Conservation (phyloP, 345 rosid species). For the Eucalyptus regnans region DNA sequence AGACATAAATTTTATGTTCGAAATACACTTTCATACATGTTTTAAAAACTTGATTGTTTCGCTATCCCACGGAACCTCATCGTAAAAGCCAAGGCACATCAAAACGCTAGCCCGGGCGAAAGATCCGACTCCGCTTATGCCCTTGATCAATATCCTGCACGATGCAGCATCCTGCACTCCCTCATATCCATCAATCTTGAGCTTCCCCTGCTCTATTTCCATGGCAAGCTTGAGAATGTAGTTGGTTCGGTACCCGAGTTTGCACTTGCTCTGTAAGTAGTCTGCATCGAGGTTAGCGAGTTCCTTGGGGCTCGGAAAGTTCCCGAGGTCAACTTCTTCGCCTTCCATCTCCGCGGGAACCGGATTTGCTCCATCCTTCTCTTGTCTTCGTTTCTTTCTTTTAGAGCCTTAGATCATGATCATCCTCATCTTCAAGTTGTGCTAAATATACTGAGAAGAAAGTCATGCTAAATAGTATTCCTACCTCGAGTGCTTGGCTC, state of each 20-base stretch:
- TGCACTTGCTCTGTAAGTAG: constrained; percentile 6
- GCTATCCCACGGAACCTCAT: constrained; percentile 25
- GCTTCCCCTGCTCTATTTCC: constrained; percentile 3
- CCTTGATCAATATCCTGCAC: not conserved
- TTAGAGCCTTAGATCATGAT: not conserved
- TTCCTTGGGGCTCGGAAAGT: constrained; percentile 36
- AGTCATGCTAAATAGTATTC: not conserved
- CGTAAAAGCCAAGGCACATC: constrained; percentile 38
- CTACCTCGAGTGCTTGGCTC: not conserved
- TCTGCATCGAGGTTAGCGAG: constrained; percentile 5
- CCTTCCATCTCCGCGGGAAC: not conserved
- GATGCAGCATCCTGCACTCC: not conserved
- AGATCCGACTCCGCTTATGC: constrained; percentile 21
- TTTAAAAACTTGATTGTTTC: constrained; percentile 29
- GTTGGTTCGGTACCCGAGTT: constrained; percentile 32
- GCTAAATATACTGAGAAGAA: not conserved
- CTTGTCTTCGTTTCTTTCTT: not conserved
- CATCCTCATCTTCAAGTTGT: not conserved
- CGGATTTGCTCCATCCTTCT: not conserved
- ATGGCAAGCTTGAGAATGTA: constrained; percentile 11
- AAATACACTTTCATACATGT: constrained; percentile 10
- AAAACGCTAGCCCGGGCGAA: constrained; percentile 24
- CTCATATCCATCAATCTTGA: constrained; percentile 7
- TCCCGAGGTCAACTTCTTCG: not conserved
- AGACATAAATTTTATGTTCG: not conserved